Evolutionary conservation across 805 yeast genomes (phyloP), one percentile per base, ranked within the genome.

Genomic region (Peterozyma toletana): DNA sequence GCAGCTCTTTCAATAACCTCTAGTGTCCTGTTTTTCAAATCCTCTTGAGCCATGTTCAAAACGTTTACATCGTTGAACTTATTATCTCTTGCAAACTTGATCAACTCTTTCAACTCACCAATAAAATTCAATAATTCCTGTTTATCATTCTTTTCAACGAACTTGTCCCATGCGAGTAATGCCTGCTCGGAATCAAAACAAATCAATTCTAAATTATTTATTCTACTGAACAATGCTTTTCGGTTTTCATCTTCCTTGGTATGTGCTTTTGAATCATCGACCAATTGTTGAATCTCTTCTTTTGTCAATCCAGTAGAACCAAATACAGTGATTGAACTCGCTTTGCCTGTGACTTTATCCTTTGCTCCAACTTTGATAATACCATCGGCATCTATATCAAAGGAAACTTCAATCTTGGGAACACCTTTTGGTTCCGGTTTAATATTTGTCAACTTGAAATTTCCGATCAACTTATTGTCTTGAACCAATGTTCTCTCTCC

Each of bases 341-440:
- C 90, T 78, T 89, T 89, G 74, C 84, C 86, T 52, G 95, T 80
- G 52, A 90, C 93, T 77, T 88, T 86, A 73, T 89, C 97, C 59
- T 83, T 81, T 44, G 96, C 96, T 66, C 87, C 80, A 47, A 89
- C 96, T 75, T 89, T 90, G 75, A 89, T 88, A 66, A 89, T 90
- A 60, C 97, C 97, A 68, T 89, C 96, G 45, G 96, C 95, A 67
- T 89, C 96, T 59, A 89, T 86, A 70, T 90, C 97, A 66, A 89
- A 89, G 47, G 90, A 75, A 62, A 89, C 97, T 71, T 86, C 91
- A 59, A 86, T 85, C 70, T 86, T 89, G 44, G 95, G 95, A 43
- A 78, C 85, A 62, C 95, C 95, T 75, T 86, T 85, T 56, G 91
- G 88, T 52, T 86, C 83, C 48, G 95, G 88, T 50, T 91, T 96